Evolutionary conservation across 805 yeast species (phyloP), one percentile per base, ranked within the genome.

Genomic region (Kodamaea fukazawae): DNA sequence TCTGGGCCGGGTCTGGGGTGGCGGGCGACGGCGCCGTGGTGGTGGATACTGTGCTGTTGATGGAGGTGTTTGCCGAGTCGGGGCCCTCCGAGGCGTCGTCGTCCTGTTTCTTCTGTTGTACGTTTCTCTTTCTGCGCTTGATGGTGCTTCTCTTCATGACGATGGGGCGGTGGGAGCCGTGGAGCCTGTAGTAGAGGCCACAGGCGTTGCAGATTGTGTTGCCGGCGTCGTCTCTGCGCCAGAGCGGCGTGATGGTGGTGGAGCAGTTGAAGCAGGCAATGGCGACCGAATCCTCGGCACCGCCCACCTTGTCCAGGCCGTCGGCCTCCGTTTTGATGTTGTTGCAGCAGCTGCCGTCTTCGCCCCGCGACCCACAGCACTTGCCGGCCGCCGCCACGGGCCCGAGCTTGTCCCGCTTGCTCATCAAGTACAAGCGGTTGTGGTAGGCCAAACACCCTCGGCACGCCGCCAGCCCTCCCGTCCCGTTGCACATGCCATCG

Each of bases 171-270:
- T 83, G 89, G 29, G 69, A 68, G 1, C 91, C 90, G 54, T 86
- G 95, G 31, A 87, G 70, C 42, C 80, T 68, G 59, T 78, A 81
- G 58, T 86, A 87, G 22, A 87, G 63, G 2, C 89, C 96, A 64
- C 96, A 86, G 0, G 96, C 96, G 54, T 86, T 86, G 67, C 96
- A 86, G 16, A 87, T 86, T 17, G 89, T 83, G 51, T 86, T 81
- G 3, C 95, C 95, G 4, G 71, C 71, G 47, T 80, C 89, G 56
- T 86, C 90, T 45, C 95, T 68, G 55, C 95, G 72, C 95, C 95
- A 86, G 9, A 86, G 64, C 0, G 96, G 96, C 0, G 96, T 86
- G 41, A 84, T 83, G 1, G 93, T 86, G 9, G 93, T 83, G 2
- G 81, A 81, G 63, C 96, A 86, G 64, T 86, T 87, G 48, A 76